Conservation (phyloP, 768 basidiomycete genomes). For the Agaricus blazei region DNA sequence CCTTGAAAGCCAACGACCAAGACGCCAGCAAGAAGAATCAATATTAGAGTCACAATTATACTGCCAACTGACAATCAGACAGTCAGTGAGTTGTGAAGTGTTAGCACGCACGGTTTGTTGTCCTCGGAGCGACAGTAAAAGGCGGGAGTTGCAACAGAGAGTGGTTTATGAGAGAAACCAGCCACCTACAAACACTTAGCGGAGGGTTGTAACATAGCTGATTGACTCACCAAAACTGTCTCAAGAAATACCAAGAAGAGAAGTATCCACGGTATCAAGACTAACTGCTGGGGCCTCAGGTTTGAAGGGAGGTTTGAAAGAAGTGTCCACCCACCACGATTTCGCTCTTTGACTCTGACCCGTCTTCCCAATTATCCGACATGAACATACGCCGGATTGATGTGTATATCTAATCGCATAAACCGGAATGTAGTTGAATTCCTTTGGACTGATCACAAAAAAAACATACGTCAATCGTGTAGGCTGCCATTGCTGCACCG, state of each 20-base stretch:
- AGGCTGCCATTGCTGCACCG: background rate
- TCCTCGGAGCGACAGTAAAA: slow-evolving; percentile 4
- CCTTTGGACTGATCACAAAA: background rate
- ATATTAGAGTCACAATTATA: background rate
- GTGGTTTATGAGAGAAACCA: background rate
- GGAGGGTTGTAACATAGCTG: background rate
- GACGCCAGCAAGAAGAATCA: background rate
- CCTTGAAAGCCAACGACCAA: background rate
- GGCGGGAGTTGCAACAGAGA: background rate
- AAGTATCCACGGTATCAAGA: slow-evolving; percentile 2
- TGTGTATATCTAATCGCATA: background rate
- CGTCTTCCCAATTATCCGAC: slow-evolving; percentile 7
- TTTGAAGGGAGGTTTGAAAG: background rate
- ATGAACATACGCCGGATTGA: slow-evolving; percentile 9
- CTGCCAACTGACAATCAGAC: background rate
- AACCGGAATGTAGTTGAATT: background rate
- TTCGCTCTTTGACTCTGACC: slow-evolving; percentile 1
- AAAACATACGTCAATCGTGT: background rate
- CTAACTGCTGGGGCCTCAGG: background rate
- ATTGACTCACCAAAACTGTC: background rate
- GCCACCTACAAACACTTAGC: background rate
- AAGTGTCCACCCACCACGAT: background rate
- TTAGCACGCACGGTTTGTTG: background rate
- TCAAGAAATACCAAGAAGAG: slow-evolving; percentile 6
- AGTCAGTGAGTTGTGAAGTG: background rate